A percentile compares a stretch with the other conserved stretches of the same genome.
phyloP scores from a whole-genome alignment of 2,329 filamentous ascomycete genomes.

The Thielaviopsis punctulata region DNA sequence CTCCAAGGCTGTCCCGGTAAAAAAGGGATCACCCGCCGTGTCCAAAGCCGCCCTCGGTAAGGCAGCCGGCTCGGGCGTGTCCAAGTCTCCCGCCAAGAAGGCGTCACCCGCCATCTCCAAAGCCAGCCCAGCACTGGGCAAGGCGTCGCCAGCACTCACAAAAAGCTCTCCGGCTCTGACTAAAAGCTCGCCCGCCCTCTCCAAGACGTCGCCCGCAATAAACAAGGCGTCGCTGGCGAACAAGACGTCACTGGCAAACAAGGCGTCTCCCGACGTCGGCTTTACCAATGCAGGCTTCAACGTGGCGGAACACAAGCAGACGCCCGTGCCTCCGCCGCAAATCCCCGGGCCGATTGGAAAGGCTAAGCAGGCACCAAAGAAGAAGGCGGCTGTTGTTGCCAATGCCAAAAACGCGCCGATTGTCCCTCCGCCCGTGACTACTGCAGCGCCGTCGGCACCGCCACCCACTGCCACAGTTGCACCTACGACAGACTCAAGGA shows the following conservation, averaged over 20 bases:
- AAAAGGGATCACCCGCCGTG: slow-evolving; percentile 9
- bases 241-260: slow-evolving; percentile 6
- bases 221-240: slow-evolving; percentile 5
- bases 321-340: slow-evolving; percentile 12
- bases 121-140: not conserved
- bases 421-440: not conserved
- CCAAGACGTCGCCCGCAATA: slow-evolving; percentile 7
- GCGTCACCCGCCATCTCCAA: slow-evolving; percentile 4
- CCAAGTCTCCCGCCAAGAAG: slow-evolving; percentile 10
- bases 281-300: slow-evolving; percentile 3
- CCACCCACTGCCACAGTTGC: not conserved
- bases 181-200: slow-evolving; percentile 6
- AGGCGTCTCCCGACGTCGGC: slow-evolving; percentile 2
- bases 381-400: slow-evolving; percentile 21
- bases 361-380: slow-evolving; percentile 13
- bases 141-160: slow-evolving; percentile 6
- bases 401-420: slow-evolving; percentile 15
- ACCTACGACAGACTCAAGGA: not conserved
- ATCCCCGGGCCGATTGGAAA: slow-evolving; percentile 3
- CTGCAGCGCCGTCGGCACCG: not conserved
- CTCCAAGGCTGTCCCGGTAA: slow-evolving; percentile 1
- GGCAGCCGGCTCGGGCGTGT: slow-evolving; percentile 1
- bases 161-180: not conserved
- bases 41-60: slow-evolving; percentile 8
- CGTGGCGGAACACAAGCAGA: slow-evolving; percentile 9